phyloP scores from a whole-genome alignment of 1,284 basidiomycete genomes.

The Moniliella sp. region DNA sequence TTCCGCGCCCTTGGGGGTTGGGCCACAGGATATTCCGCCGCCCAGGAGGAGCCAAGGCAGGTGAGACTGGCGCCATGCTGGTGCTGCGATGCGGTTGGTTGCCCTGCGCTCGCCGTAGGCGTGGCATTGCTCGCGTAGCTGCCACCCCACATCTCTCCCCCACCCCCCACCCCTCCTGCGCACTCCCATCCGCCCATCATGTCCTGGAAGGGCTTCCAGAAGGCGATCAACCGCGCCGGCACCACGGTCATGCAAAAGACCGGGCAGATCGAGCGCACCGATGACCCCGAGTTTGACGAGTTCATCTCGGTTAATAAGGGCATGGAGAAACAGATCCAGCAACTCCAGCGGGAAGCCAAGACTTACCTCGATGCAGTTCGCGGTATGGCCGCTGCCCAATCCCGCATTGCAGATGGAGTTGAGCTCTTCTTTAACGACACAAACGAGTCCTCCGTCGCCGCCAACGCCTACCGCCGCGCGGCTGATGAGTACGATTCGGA shows the following conservation, averaged over 20 bases:
- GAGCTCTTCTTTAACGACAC: conserved; percentile 61
- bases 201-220: conserved; percentile 52
- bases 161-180: too few relatives aligned
- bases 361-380: conserved; percentile 74
- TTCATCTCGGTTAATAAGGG: conserved; percentile 73
- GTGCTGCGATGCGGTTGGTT: too few relatives aligned
- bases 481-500: conserved; percentile 78
- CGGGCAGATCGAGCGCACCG: conserved; percentile 81
- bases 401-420: conserved; percentile 80
- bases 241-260: conserved; percentile 57
- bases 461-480: conserved; percentile 80
- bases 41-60: too few relatives aligned
- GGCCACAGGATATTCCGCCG: too few relatives aligned
- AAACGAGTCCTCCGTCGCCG: conserved; percentile 65
- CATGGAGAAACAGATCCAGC: conserved; percentile 43
- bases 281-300: conserved; percentile 77
- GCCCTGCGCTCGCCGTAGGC: too few relatives aligned
- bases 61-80: too few relatives aligned
- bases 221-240: conserved; percentile 72
- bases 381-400: conserved; percentile 43
- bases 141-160: too few relatives aligned
- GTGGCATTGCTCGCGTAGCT: too few relatives aligned
- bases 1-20: too few relatives aligned
- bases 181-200: too few relatives aligned
- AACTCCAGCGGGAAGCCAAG: conserved; percentile 84